phyloP scores from a whole-genome alignment of 352 stramenopile species.

The Pythium monospermum region DNA sequence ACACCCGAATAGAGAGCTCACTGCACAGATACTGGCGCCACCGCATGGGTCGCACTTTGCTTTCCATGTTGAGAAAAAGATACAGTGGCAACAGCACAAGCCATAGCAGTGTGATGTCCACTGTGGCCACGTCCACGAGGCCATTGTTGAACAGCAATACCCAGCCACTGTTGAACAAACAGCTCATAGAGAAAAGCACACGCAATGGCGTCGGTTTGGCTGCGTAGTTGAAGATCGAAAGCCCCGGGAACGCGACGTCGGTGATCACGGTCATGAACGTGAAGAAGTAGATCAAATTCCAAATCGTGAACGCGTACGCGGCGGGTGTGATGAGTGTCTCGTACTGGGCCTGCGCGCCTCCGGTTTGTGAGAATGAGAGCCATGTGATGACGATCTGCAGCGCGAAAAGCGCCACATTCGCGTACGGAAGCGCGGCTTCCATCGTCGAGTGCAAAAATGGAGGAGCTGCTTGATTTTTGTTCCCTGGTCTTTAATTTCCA shows the following conservation, averaged over 20 bases:
- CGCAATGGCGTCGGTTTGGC: slow-evolving; percentile 40
- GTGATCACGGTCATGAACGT: slow-evolving; percentile 45
- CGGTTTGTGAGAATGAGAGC: slow-evolving; percentile 26
- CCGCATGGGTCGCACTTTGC: slow-evolving; percentile 32
- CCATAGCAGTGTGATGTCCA: slow-evolving; percentile 56
- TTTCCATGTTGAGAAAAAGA: slow-evolving; percentile 52
- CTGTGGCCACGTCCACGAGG: slow-evolving; percentile 30
- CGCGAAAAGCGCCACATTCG: slow-evolving; percentile 44
- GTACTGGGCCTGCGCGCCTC: slow-evolving; percentile 22
- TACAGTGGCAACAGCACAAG: slow-evolving; percentile 59
- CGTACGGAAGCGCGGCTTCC: slow-evolving; percentile 25
- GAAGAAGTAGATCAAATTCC: slow-evolving; percentile 58
- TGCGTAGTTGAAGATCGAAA: slow-evolving; percentile 44
- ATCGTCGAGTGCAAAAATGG: too few relatives aligned
- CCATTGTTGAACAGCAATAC: slow-evolving; percentile 43
- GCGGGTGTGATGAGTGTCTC: slow-evolving; percentile 56
- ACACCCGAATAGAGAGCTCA: slow-evolving; percentile 55
- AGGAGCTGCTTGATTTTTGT: too few relatives aligned
- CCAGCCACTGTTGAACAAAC: slow-evolving; percentile 44
- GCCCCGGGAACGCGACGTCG: slow-evolving; percentile 42
- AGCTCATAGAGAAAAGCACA: slow-evolving; percentile 50
- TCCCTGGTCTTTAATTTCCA: too few relatives aligned
- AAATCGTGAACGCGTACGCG: slow-evolving; percentile 55
- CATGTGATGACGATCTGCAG: slow-evolving; percentile 44
- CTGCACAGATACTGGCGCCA: slow-evolving; percentile 58